Base-by-base conservation (phyloP, 2,329 filamentous ascomycete species). In the Cladosporium phlei region DNA sequence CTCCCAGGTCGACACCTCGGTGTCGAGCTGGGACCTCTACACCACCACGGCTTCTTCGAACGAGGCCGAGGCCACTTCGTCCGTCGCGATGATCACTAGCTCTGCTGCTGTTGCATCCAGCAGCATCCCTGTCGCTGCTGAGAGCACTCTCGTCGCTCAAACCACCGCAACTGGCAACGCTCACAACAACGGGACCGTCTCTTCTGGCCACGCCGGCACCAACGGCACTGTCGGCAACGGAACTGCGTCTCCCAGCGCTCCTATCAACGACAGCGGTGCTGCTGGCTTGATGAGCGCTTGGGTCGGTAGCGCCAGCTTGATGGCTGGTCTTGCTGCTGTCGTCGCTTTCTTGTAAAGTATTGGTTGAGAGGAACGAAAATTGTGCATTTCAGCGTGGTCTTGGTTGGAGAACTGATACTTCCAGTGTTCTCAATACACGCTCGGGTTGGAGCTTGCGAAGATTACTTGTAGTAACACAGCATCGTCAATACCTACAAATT, bases 21-120 rank as follows among this genome's bases (percentile, higher is more conserved):
- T 28, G 16, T 48, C 47, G 11, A 48, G 30, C 45, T 54, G 44
- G 44, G 52, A 54, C 27, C 44, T 54, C 12, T 52, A 52, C 46
- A 53, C 48, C 20, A 48, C 45, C 22, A 24, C 27, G 8, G 16
- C 42, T 22, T 20, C 51, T 17, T n/a, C n/a, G n/a, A n/a, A n/a
- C n/a, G 40, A 33, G 29, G 32, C 33, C 21, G 40, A 39, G 19
- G 20, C 32, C 8, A 21, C 32, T 20, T 45, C 44, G 5, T 47
- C 48, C 12, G 37, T 46, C 9, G 37, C 37, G 10, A 22, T 29
- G 21, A 48, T 39, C 25, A 29, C 46, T 2, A 43, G 29, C 17
- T 33, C 45, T 19, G 19, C 51, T 8, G 29, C 51, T 5, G 25
- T 21, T 9, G 35, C 37, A 17, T 44, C 32, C 25, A 38, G 37